Conservation (phyloP, 176 grass and related monocot genomes). For the Alopecurus myosuroides region DNA sequence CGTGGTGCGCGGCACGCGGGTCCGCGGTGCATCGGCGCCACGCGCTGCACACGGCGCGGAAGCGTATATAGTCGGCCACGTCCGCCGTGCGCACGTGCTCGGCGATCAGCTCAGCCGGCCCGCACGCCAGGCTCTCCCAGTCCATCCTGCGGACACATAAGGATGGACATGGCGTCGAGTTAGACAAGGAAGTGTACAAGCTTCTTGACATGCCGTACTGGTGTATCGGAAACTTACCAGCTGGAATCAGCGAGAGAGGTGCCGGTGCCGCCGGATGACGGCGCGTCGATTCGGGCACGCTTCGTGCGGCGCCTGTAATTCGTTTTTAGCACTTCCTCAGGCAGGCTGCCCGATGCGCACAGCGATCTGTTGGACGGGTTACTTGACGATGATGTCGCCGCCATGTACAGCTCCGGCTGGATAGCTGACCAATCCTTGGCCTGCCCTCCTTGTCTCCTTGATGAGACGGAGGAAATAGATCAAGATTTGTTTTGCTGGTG, state of each 20-base stretch:
- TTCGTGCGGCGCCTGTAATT: background rate
- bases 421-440: too few species aligned
- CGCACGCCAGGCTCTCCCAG: background rate
- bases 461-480: too few species aligned
- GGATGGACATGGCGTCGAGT: background rate
- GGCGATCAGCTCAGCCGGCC: background rate
- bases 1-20: background rate
- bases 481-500: too few species aligned
- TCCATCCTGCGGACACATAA: background rate
- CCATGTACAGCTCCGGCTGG: background rate
- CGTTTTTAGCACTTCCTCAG: background rate
- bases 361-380: background rate
- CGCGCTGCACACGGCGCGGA: background rate
- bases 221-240: background rate
- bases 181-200: background rate
- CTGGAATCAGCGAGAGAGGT: background rate
- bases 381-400: background rate
- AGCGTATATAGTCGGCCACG: background rate
- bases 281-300: background rate
- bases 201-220: background rate
- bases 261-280: too few species aligned
- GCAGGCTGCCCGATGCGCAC: background rate
- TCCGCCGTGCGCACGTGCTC: background rate
- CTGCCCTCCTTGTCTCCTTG: too few species aligned
- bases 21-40: background rate